phyloP scores from a whole-genome alignment of 2,329 filamentous ascomycete species.

The Hymenoscyphus scutula region DNA sequence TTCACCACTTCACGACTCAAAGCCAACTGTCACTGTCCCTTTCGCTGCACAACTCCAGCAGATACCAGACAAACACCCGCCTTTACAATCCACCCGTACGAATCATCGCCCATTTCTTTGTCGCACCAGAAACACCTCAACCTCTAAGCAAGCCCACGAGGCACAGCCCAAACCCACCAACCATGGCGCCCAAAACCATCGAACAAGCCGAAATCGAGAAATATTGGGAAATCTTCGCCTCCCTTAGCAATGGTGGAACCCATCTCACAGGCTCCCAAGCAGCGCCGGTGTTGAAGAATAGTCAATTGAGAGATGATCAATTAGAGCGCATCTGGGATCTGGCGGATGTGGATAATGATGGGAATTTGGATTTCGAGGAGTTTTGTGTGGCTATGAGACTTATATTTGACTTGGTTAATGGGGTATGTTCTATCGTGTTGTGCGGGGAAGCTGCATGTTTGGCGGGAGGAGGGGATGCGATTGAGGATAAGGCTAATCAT shows the following conservation, averaged over 20 bases:
- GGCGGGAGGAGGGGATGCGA: too few relatives aligned
- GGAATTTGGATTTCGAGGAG: constrained; percentile 97
- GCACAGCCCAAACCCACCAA: constrained; percentile 15
- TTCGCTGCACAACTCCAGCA: neutral
- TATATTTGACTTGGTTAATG: constrained; percentile 96
- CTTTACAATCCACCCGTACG: neutral
- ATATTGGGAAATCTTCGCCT: constrained; percentile 78
- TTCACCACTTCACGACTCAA: neutral
- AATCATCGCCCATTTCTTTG: neutral
- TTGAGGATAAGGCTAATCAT: constrained; percentile 1
- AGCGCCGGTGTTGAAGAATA: constrained; percentile 71
- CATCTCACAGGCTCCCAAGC: constrained; percentile 69
- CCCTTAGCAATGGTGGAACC: constrained; percentile 60
- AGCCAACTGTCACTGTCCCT: neutral
- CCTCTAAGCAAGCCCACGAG: neutral
- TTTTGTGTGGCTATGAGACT: constrained; percentile 98
- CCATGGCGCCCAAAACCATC: constrained; percentile 51
- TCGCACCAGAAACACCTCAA: neutral
- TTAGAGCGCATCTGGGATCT: constrained; percentile 98
- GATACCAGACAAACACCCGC: neutral
- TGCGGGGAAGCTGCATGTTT: too few relatives aligned
- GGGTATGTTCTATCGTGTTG: constrained; percentile 53
- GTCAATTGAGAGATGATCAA: constrained; percentile 71
- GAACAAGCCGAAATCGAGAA: constrained; percentile 73
- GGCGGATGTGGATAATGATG: constrained; percentile 95